These are phyloP conservation scores for Phytophthora cajani DNA, from an alignment of 352 stramenopile species.

Conservation along the genomic window DNA sequence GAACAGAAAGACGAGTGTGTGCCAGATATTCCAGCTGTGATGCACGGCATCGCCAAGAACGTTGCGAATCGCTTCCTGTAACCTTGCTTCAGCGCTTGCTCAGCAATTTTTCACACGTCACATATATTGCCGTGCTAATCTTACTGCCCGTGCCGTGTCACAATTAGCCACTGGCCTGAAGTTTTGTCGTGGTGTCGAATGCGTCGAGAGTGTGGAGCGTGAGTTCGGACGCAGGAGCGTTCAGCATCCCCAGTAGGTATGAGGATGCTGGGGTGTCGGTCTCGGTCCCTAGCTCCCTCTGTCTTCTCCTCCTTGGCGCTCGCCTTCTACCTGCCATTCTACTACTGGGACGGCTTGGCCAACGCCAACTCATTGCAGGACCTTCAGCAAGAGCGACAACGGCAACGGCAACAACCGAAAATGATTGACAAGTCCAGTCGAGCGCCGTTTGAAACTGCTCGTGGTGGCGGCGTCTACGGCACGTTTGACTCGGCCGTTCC, in stretches of 20 bases:
- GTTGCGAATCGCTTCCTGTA: too few species aligned
- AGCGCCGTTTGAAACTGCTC: slow-evolving; percentile 3
- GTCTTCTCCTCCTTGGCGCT: slow-evolving; percentile 6
- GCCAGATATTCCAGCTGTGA: too few species aligned
- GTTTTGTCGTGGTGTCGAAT: slow-evolving; percentile 20
- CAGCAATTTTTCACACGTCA: slow-evolving; percentile 3
- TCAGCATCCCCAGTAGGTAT: background rate
- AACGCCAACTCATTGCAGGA: slow-evolving; percentile 7
- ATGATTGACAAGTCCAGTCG: slow-evolving; percentile 13
- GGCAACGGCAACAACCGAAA: background rate
- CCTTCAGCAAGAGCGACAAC: slow-evolving; percentile 1
- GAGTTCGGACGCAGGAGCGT: slow-evolving; percentile 3
- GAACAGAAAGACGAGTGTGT: too few species aligned
- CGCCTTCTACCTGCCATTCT: slow-evolving; percentile 15
- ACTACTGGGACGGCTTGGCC: slow-evolving; percentile 17
- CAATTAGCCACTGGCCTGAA: slow-evolving; percentile 5
- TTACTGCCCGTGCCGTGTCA: background rate
- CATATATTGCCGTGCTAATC: slow-evolving; percentile 5
- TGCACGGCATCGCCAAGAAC: too few species aligned
- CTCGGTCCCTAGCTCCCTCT: slow-evolving; percentile 14
- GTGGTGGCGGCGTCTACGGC: slow-evolving; percentile 4
- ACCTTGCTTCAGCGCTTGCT: too few species aligned
- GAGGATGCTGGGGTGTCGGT: slow-evolving; percentile 13
- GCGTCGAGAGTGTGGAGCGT: slow-evolving; percentile 16
- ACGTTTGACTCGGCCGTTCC: slow-evolving; percentile 10